Base-by-base conservation (phyloP, 352 stramenopile species). In the Pythium insidiosum region DNA sequence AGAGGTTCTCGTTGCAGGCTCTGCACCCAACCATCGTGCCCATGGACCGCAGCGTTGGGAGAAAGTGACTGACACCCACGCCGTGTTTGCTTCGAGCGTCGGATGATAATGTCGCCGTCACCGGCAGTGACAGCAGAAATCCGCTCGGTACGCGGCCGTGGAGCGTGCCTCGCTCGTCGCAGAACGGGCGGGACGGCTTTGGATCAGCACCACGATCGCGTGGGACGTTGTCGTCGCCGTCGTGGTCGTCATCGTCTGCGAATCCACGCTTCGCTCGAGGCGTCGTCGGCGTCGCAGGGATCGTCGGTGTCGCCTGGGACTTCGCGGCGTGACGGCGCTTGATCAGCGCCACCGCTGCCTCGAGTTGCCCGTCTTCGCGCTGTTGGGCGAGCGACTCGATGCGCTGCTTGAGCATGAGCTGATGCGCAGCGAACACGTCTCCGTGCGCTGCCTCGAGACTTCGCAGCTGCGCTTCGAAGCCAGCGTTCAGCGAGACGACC, bases 381-480 rank as follows among this genome's bases (percentile, higher is more conserved):
- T 69, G 62, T 21, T 76, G 60, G 10, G 34, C 54, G n/a, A 85
- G 41, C 6, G n/a, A 33, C 21, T 20, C 35, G 19, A 83, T 47
- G 16, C 67, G 68, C 9, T 42, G 41, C 37, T 69, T 65, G 0
- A 94, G 60, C 45, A 93, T 43, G 25, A 88, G 52, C 49, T 95
- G 82, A 40, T 94, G 77, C 11, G 85, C 79, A 10, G 53, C 46
- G 28, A 88, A 89, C 16, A 95, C 63, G 29, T 95, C 63, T 15
- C 75, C 73, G 1, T 68, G 36, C 6, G 80, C 60, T n/a, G 61
- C 65, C 12, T 84, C 76, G 4, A 94, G 76, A 28, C 61, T 86
- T 19, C 73, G 70, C 6, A 96, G 58, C 49, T 96, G 84, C 13
- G 70, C 58, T 49, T 96, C 81, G 45, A 96, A 96, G 15, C 85